A percentile compares a stretch with the other conserved stretches of the same genome.
These are phyloP conservation scores for Fusarium nygamai DNA, from an alignment of 2,329 filamentous ascomycete species.

Conservation along the genomic window DNA sequence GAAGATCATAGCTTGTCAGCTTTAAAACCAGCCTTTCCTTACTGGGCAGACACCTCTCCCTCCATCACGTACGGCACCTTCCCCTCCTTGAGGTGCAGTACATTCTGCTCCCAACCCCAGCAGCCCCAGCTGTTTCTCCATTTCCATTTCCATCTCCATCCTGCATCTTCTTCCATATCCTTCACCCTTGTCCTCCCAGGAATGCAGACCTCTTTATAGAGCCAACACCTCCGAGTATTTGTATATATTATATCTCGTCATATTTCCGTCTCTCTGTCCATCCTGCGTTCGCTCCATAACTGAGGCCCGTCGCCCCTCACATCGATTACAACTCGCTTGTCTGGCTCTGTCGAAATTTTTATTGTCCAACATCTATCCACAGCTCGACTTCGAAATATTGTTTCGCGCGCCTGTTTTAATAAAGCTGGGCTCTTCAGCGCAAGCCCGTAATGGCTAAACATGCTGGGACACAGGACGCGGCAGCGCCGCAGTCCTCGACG, in stretches of 20 bases:
- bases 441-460: conserved; percentile 34
- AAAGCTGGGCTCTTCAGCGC: conserved; percentile 19
- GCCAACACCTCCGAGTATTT: neutral
- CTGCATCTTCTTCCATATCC: neutral
- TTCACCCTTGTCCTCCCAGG: neutral
- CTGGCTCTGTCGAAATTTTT: conserved; percentile 26
- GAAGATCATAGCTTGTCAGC: conserved; percentile 25
- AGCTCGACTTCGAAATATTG: neutral
- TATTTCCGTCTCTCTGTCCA: neutral
- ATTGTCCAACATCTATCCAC: conserved; percentile 8
- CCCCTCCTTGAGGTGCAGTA: conserved; percentile 13
- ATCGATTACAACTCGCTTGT: conserved; percentile 12
- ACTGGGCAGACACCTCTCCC: conserved; percentile 28
- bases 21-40: conserved; percentile 30
- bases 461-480: conserved; percentile 38
- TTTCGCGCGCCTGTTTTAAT: neutral
- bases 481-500: conserved; percentile 39
- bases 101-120: conserved; percentile 25
- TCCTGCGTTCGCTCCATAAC: neutral
- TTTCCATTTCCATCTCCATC: conserved; percentile 1
- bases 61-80: neutral
- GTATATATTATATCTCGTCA: conserved; percentile 9
- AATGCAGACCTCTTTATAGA: conserved; percentile 15
- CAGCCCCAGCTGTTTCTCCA: conserved; percentile 35
- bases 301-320: conserved; percentile 25